Evolutionary conservation across 345 rosid species (phyloP).

Genomic region (Salix arbutifolia): DNA sequence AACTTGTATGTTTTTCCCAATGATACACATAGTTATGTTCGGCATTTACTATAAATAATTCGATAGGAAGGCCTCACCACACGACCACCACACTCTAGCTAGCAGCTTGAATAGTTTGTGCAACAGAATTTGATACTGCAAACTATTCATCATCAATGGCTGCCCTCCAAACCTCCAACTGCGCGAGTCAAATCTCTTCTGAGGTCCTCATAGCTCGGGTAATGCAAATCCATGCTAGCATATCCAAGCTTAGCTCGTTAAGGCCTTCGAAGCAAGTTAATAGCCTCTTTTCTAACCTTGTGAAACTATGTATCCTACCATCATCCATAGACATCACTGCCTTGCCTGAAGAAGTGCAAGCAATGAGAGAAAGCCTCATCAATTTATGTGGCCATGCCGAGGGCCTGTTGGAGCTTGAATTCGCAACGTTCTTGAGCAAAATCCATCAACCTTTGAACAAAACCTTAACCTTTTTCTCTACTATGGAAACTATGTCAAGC

Average conservation of each 20-base stretch:
- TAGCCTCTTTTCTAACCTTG: constrained; percentile 24
- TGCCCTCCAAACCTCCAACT: constrained; percentile 17
- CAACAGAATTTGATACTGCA: neutral
- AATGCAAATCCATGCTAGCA: constrained; percentile 17
- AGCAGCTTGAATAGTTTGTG: too few species aligned
- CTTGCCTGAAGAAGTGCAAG: constrained; percentile 14
- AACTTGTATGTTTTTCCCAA: too few species aligned
- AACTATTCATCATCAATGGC: constrained; percentile 18
- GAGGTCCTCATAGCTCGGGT: constrained; percentile 20
- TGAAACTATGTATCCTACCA: constrained; percentile 22
- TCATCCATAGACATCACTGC: constrained; percentile 19
- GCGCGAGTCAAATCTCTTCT: constrained; percentile 5
- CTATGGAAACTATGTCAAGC: constrained; percentile 35
- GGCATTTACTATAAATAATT: too few species aligned
- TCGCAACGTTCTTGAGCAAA: constrained; percentile 28
- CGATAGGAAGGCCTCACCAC: too few species aligned
- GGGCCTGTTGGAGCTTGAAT: constrained; percentile 37
- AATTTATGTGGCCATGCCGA: constrained; percentile 32
- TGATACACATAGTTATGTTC: too few species aligned
- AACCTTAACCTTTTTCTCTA: constrained; percentile 36
- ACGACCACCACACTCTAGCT: too few species aligned
- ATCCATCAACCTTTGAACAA: constrained; percentile 25
- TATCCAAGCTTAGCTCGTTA: constrained; percentile 26
- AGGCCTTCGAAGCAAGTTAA: constrained; percentile 28
- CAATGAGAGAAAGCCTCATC: constrained; percentile 29